These are phyloP conservation scores for Xylaria longipes DNA, from an alignment of 495 filamentous ascomycete species.

Conservation along the genomic window DNA sequence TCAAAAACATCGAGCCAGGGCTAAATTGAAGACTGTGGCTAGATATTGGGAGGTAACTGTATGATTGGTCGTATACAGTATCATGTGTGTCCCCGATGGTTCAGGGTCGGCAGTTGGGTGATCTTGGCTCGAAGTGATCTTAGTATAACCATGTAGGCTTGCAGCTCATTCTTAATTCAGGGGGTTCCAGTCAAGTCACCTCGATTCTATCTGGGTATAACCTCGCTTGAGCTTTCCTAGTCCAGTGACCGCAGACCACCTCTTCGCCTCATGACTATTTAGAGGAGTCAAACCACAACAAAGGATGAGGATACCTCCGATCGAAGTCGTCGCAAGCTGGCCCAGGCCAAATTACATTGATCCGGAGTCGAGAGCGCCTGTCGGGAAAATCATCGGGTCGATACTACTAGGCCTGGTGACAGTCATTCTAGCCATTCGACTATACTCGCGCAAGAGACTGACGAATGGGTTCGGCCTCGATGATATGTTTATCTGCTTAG, in stretches of 20 bases:
- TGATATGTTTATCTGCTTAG: constrained; percentile 55
- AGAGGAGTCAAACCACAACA: neutral
- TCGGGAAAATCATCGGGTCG: constrained; percentile 51
- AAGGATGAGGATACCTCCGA: constrained; percentile 55
- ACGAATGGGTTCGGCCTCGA: constrained; percentile 54
- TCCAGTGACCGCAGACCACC: neutral
- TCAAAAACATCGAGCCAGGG: neutral
- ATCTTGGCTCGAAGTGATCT: neutral
- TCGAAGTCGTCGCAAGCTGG: constrained; percentile 54
- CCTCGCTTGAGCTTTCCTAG: neutral
- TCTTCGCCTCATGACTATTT: neutral
- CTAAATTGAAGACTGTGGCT: neutral
- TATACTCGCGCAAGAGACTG: constrained; percentile 56
- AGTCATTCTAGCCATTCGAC: constrained; percentile 50
- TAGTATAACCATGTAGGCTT: neutral
- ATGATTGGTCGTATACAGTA: neutral
- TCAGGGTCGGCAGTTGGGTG: neutral
- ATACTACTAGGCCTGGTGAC: constrained; percentile 48
- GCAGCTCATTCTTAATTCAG: neutral
- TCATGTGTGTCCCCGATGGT: neutral
- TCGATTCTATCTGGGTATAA: neutral
- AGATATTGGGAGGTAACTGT: neutral
- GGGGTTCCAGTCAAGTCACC: neutral
- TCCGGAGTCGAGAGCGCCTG: constrained; percentile 57
- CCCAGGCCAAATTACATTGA: constrained; percentile 62